phyloP scores from a whole-genome alignment of 768 basidiomycete genomes.

The Lyophyllum decastes region DNA sequence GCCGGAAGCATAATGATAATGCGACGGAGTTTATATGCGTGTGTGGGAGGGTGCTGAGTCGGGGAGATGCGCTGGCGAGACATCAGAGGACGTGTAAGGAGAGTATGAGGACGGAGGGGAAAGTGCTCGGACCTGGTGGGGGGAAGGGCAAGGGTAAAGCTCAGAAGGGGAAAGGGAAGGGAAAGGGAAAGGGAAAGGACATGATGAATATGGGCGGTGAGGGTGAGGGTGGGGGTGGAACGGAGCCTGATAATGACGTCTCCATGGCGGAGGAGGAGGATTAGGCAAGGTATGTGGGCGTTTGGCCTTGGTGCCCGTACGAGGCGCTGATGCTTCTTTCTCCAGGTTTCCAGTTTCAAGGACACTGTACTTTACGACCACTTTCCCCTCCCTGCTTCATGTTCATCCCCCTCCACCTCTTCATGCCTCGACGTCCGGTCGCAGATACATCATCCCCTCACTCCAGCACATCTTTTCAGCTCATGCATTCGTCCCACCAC shows the following conservation, averaged over 20 bases:
- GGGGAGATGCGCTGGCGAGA: slow-evolving; percentile 5
- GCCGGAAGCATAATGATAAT: slow-evolving; percentile 15
- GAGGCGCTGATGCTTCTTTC: neutral
- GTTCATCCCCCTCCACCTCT: no score
- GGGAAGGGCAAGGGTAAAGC: neutral
- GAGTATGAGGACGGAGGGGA: slow-evolving; percentile 1
- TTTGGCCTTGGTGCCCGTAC: neutral
- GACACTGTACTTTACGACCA: neutral
- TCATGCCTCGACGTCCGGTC: neutral
- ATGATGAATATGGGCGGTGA: neutral
- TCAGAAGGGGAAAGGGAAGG: neutral
- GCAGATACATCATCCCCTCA: neutral
- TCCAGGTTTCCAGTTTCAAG: neutral
- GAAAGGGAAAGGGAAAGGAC: neutral
- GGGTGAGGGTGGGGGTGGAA: neutral
- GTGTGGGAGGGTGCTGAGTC: slow-evolving; percentile 2
- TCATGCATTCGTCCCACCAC: neutral
- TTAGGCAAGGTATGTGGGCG: neutral
- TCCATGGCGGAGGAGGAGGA: neutral
- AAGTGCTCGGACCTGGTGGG: neutral
- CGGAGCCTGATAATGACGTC: neutral
- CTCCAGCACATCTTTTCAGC: no score
- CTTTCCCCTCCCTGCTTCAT: neutral
- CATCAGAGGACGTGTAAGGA: slow-evolving; percentile 7
- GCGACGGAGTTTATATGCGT: slow-evolving; percentile 8